Evolutionary conservation across 2,329 filamentous ascomycete genomes (phyloP), one percentile per base, ranked within the genome.

Genomic region (Sporothrix protearum): DNA sequence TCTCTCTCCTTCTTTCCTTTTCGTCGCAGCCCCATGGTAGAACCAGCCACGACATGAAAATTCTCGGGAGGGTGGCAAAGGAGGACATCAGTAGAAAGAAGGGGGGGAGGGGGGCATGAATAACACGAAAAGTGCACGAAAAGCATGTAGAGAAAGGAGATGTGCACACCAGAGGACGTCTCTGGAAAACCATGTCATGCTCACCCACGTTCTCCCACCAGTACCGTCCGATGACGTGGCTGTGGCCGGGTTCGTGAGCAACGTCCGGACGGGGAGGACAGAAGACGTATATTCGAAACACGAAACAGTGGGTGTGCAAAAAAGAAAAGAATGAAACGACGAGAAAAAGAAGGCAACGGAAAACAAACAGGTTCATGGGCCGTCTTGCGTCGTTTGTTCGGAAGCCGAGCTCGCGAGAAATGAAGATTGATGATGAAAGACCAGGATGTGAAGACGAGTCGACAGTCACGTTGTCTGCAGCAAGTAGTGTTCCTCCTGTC

Each of bases 211-310:
- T 36, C 8, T 51, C 45, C 22, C 25, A 5, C 63, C 16, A 51
- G 36, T 14, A 49, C 22, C 51, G 49, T 61, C 68, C 12, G 68
- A 69, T 69, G 68, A 69, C 68, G 68, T 69, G 53, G 53, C 53
- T 69, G 49, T 68, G 45, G 25, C 6, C 64, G 12, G 28, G 42
- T 19, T 45, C 42, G 36, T 36, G 45, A 68, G 64, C 47, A 68
- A 39, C 28, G 47, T 53, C 59, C 59, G 64, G 45, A 67, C 30
- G 45, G 64, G 45, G 64, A 53, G 47, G 63, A 33, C 63, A 49
- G 14, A 47, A 19, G 16, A 16, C 2, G 25, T 25, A n/a, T 33
- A 33, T 66, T 49, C 63, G 25, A 66, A 47, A 49, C 39, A 66
- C n/a, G n/a, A n/a, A n/a, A n/a, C n/a, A n/a, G 49, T 9, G 49